Percentiles rank a stretch among this genome's conserved stretches.
These are phyloP conservation scores for Cyclocybe aegerita DNA, from an alignment of 768 basidiomycete genomes.

Conservation along the genomic window DNA sequence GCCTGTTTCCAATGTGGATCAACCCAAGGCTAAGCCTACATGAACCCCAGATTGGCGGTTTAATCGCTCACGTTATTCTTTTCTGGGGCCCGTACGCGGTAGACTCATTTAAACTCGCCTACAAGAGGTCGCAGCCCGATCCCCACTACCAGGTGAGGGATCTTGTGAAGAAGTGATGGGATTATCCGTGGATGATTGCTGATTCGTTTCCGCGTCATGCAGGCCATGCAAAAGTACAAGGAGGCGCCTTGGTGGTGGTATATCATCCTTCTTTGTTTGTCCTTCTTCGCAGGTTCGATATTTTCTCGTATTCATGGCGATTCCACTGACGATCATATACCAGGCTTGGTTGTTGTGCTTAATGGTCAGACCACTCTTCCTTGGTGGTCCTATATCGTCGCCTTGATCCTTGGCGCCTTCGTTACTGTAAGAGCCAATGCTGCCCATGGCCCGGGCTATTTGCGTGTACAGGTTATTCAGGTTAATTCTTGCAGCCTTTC, in stretches of 20 bases:
- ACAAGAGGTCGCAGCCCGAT: constrained; percentile 47
- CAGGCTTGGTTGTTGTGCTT: constrained; percentile 55
- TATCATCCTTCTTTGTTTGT: constrained; percentile 39
- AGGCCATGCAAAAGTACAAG: constrained; percentile 59
- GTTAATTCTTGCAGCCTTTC: constrained; percentile 38
- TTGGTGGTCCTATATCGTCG: constrained; percentile 62
- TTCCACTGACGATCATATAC: not conserved
- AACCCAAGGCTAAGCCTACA: not conserved
- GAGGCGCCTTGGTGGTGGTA: constrained; percentile 69
- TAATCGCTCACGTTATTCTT: constrained; percentile 53
- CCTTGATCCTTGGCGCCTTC: constrained; percentile 50
- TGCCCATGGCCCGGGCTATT: not conserved
- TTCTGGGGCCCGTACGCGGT: constrained; percentile 57
- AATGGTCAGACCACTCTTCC: constrained; percentile 62
- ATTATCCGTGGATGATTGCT: not conserved
- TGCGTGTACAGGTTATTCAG: not conserved
- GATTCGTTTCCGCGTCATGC: not conserved
- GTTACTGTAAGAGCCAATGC: constrained; percentile 27
- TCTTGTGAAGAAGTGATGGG: not conserved
- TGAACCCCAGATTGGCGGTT: constrained; percentile 48
- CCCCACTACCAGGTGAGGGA: constrained; percentile 49
- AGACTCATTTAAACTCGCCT: constrained; percentile 49
- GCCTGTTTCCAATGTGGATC: not conserved
- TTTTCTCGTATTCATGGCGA: not conserved
- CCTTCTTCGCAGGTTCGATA: constrained; percentile 54